phyloP scores from a whole-genome alignment of 2,329 filamentous ascomycete species.

The Cladophialophora yegresii region DNA sequence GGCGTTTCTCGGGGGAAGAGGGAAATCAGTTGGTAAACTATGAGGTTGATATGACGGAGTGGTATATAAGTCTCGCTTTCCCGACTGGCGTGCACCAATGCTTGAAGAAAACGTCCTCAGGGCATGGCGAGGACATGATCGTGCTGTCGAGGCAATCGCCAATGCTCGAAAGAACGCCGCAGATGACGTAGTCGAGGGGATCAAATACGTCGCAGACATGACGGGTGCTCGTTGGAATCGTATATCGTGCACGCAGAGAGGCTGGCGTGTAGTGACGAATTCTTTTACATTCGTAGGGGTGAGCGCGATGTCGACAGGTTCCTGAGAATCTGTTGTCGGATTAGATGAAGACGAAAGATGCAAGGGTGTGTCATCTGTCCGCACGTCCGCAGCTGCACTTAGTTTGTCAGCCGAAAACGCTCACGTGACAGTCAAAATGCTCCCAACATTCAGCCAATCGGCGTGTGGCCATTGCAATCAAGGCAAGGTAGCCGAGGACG shows the following conservation, averaged over 20 bases:
- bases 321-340: background rate
- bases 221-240: constrained; percentile 19
- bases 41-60: constrained; percentile 66
- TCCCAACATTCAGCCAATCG: constrained; percentile 8
- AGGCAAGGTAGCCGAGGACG: background rate
- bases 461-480: constrained; percentile 1
- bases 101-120: constrained; percentile 53
- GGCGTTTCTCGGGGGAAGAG: constrained; percentile 58
- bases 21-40: constrained; percentile 57
- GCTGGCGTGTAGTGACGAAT: background rate
- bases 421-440: background rate
- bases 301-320: background rate
- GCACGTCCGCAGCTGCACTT: background rate
- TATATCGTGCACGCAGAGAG: background rate
- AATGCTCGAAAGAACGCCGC: constrained; percentile 45
- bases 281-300: background rate
- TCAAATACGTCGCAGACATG: constrained; percentile 47
- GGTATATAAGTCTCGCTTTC: constrained; percentile 57
- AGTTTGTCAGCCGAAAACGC: constrained; percentile 7
- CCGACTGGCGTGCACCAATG: constrained; percentile 49
- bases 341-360: background rate
- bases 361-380: background rate
- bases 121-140: constrained; percentile 44
- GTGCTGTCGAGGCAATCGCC: constrained; percentile 42
- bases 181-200: constrained; percentile 53